Conservation (phyloP, 768 basidiomycete species). For the Pleurotus eryngii region DNA sequence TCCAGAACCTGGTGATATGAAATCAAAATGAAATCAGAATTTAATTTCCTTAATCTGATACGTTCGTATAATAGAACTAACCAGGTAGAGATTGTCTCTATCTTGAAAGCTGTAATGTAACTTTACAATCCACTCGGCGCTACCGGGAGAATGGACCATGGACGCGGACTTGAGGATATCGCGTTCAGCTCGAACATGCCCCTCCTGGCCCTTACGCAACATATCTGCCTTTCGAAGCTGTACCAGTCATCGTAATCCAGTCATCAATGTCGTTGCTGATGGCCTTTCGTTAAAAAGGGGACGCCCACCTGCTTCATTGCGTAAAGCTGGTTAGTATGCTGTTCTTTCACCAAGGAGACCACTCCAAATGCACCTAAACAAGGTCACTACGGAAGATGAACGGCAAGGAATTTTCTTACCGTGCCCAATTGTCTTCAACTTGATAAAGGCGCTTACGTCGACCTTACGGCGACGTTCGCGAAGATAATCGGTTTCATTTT, state of each 20-base stretch:
- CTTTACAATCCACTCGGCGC: slow-evolving; percentile 92
- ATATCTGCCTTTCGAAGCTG: slow-evolving; percentile 87
- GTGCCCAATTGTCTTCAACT: slow-evolving; percentile 92
- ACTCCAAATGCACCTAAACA: slow-evolving; percentile 85
- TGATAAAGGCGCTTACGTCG: slow-evolving; percentile 79
- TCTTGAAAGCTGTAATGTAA: slow-evolving; percentile 95
- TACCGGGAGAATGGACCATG: slow-evolving; percentile 65
- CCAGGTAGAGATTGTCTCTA: slow-evolving; percentile 91
- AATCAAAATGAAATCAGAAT: slow-evolving; percentile 54
- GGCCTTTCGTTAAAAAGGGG: slow-evolving; percentile 9
- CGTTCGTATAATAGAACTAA: slow-evolving; percentile 35
- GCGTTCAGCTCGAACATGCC: slow-evolving; percentile 93
- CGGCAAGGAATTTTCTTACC: slow-evolving; percentile 43
- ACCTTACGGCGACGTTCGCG: slow-evolving; percentile 82
- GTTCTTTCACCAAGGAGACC: slow-evolving; percentile 87
- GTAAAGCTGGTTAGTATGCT: slow-evolving; percentile 72
- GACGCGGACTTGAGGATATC: slow-evolving; percentile 92
- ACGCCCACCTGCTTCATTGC: slow-evolving; percentile 91
- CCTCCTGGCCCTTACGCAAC: slow-evolving; percentile 96
- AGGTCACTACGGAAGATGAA: slow-evolving; percentile 8
- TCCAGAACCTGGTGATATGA: slow-evolving; percentile 76
- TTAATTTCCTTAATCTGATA: slow-evolving; percentile 25
- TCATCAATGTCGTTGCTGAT: not conserved
- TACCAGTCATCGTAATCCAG: slow-evolving; percentile 10
- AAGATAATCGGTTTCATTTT: slow-evolving; percentile 89